Evolutionary conservation across 164 flowering plant genomes (phyloP).

Genomic region (Brasenia schreberi): DNA sequence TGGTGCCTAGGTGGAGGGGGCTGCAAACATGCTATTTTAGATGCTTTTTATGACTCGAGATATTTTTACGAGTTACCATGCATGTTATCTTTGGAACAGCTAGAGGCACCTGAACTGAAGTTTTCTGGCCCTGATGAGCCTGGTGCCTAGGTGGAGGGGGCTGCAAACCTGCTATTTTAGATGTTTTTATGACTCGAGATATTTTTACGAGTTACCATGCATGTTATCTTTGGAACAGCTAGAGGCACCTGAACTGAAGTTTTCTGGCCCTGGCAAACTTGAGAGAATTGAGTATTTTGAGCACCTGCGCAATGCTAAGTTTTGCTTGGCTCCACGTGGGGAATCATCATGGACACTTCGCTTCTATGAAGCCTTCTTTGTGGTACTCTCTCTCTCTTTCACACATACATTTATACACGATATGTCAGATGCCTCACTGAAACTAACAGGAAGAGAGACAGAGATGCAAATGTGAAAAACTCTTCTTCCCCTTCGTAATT

Average conservation of each 20-base stretch:
- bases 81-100: slow-evolving; percentile 61
- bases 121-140: slow-evolving; percentile 74
- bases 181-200: not conserved
- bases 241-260: slow-evolving; percentile 95
- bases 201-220: too few relatives aligned
- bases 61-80: too few relatives aligned
- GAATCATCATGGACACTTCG: slow-evolving; percentile 99
- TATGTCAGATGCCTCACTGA: too few relatives aligned
- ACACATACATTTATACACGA: too few relatives aligned
- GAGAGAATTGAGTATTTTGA: slow-evolving; percentile 65
- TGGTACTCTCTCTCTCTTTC: slow-evolving; percentile 46
- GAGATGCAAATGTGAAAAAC: too few relatives aligned
- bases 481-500: too few relatives aligned
- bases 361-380: slow-evolving; percentile 88
- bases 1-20: too few relatives aligned
- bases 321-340: slow-evolving; percentile 97
- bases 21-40: too few relatives aligned
- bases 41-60: not conserved
- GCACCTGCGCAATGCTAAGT: slow-evolving; percentile 85
- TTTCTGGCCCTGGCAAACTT: slow-evolving; percentile 72
- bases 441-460: too few relatives aligned
- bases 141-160: too few relatives aligned
- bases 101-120: slow-evolving; percentile 97
- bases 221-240: slow-evolving; percentile 66
- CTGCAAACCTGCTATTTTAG: too few relatives aligned